Percentiles rank a stretch among this genome's conserved stretches.
Evolutionary conservation across 192 early-diverging fungal genomes (phyloP).

Genomic region (Mortierella hygrophila): DNA sequence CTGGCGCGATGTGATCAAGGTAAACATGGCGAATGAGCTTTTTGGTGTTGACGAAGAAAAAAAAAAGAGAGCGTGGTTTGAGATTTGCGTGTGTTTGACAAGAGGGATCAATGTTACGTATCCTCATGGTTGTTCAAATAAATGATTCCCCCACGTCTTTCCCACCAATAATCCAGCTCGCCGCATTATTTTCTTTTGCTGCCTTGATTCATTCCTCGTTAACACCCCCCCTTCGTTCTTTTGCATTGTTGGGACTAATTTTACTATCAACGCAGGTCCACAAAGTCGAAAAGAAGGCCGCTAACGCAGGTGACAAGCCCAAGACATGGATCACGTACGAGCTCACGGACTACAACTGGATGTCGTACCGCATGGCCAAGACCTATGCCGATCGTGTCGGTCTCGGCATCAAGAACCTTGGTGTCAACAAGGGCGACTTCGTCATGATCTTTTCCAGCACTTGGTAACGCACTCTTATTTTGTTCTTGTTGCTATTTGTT

Average conservation of each 20-base stretch:
- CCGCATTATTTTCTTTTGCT: neutral
- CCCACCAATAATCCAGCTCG: neutral
- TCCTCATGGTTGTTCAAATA: neutral
- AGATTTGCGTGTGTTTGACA: neutral
- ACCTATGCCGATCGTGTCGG: conserved; percentile 59
- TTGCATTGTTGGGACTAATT: neutral
- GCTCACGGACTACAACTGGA: conserved; percentile 77
- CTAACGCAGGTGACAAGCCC: conserved; percentile 49
- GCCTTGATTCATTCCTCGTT: neutral
- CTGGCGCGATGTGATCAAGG: conserved; percentile 57
- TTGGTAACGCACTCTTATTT: conserved; percentile 40
- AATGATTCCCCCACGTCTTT: neutral
- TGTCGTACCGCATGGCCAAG: conserved; percentile 71
- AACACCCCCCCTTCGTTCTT: neutral
- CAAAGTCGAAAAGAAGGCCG: conserved; percentile 40
- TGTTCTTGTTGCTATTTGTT: neutral
- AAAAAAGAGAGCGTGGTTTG: neutral
- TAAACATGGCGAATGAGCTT: conserved; percentile 13
- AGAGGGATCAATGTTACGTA: too few relatives aligned
- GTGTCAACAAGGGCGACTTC: conserved; percentile 58
- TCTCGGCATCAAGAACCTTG: conserved; percentile 66
- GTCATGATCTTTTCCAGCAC: conserved; percentile 65
- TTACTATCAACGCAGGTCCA: conserved; percentile 17
- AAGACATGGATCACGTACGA: conserved; percentile 83
- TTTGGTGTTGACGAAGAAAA: neutral